A percentile compares a stretch with the other conserved stretches of the same genome.
Evolutionary conservation across 768 basidiomycete species (phyloP).

Genomic region (Holtermannia corniformis): DNA sequence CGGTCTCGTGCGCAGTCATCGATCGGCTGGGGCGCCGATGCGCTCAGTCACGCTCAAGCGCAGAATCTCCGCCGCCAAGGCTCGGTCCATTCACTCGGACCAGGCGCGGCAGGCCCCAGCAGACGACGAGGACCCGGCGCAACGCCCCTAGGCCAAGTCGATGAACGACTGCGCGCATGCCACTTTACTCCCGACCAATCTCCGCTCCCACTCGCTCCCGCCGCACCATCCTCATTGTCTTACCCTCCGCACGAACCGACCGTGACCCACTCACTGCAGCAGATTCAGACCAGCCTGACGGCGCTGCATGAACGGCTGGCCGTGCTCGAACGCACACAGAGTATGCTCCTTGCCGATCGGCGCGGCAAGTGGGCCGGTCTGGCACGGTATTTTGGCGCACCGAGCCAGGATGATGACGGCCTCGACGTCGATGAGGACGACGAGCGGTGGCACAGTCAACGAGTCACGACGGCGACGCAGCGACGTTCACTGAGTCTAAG

Average conservation of each 20-base stretch:
- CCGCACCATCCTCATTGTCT: slow-evolving; percentile 21
- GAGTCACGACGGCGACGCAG: slow-evolving; percentile 1
- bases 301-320: slow-evolving; percentile 34
- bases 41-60: background rate
- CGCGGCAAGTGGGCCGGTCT: slow-evolving; percentile 8
- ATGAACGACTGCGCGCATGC: background rate
- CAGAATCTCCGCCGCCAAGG: slow-evolving; percentile 11
- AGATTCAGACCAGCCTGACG: slow-evolving; percentile 34
- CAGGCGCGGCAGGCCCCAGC: background rate
- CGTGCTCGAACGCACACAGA: slow-evolving; percentile 29
- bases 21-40: background rate
- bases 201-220: slow-evolving; percentile 16
- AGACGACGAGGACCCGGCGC: background rate
- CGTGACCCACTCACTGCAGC: slow-evolving; percentile 25
- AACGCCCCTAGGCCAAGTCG: slow-evolving; percentile 1
- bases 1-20: slow-evolving; percentile 17
- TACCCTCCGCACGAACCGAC: slow-evolving; percentile 3
- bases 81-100: slow-evolving; percentile 21
- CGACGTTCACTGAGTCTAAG: slow-evolving; percentile 9
- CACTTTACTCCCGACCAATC: slow-evolving; percentile 3
- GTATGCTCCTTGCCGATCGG: slow-evolving; percentile 14
- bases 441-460: slow-evolving; percentile 4
- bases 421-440: slow-evolving; percentile 21
- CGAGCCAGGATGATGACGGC: slow-evolving; percentile 21
- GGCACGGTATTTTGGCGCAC: slow-evolving; percentile 16